These are phyloP conservation scores for Vitis hybrid DNA, from an alignment of 177 flowering plant genomes.

Conservation along the genomic window DNA sequence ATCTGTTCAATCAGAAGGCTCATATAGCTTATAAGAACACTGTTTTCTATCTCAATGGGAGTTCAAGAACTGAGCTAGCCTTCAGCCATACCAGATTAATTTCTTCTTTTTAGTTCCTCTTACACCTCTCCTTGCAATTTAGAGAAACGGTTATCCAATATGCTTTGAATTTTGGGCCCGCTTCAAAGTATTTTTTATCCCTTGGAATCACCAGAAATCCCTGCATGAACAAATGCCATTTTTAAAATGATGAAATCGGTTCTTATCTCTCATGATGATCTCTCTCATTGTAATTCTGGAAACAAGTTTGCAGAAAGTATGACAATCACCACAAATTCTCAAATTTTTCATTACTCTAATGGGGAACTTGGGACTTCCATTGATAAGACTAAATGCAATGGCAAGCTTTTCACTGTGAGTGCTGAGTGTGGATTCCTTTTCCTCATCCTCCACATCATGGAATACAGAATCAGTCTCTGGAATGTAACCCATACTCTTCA, in stretches of 20 bases:
- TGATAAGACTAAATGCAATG: constrained; percentile 31
- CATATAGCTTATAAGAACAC: no score
- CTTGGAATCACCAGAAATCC: constrained; percentile 32
- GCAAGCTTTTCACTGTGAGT: constrained; percentile 41
- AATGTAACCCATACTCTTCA: constrained; percentile 30
- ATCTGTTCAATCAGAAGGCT: no score
- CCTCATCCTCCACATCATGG: constrained; percentile 41
- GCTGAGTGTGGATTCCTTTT: constrained; percentile 31
- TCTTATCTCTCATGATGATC: constrained; percentile 34
- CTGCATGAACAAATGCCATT: constrained; percentile 29
- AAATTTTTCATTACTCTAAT: constrained; percentile 39
- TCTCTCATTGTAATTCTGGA: constrained; percentile 27
- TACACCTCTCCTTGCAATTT: no score
- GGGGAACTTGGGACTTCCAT: constrained; percentile 12
- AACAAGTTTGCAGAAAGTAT: constrained; percentile 24
- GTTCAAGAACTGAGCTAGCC: no score
- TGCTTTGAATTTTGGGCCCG: no score
- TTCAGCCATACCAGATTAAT: no score
- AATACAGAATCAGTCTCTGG: constrained; percentile 21
- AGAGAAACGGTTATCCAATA: no score
- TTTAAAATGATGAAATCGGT: constrained; percentile 35
- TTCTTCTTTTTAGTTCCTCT: no score
- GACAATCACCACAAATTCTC: constrained; percentile 33
- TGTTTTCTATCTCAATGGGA: no score
- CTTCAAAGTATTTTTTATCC: background rate